Evolutionary conservation across 2,329 filamentous ascomycete genomes (phyloP), one percentile per base, ranked within the genome.

Genomic region (Parafenestella ontariensis): DNA sequence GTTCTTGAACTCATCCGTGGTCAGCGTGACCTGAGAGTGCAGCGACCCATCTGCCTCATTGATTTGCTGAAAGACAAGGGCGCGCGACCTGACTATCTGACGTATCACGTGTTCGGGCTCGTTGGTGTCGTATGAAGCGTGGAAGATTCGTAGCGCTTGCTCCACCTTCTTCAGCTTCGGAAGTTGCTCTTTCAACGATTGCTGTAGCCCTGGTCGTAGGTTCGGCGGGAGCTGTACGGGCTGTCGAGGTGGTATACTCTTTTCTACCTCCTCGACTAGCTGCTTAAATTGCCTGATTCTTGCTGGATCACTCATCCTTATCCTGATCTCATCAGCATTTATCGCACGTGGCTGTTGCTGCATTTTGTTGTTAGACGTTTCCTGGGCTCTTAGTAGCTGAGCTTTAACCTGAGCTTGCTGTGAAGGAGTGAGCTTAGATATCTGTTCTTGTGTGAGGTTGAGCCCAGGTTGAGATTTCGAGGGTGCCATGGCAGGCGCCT

Each of bases 401-500:
- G 65, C 66, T 40, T 65, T 71, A 43, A 71, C 64, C 20, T 70
- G 68, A 37, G 65, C 61, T 48, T 74, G 72, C 41, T 75, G 72
- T 33, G 65, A 54, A 10, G 70, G 70, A 28, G 62, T 70, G 23
- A 76, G 58, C 33, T 68, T 69, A 3, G 66, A 68, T 49, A 77
- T 66, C 41, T 76, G 73, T 54, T 73, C 68, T 23, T 65, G 69
- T 1, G 71, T 71, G 7, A 71, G 56, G 29, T 72, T 70, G 6
- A 66, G 34, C 13, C 66, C 68, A 46, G 69, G 65, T 41, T 73
- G 69, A 42, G 73, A 71, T 41, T 62, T 65, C 3, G 72, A 67
- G 5, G 68, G 64, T 15, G 70, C 66, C 73, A 75, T 76, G 18
- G 68, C 56, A 13, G 70, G 66, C 13, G 76, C 72, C 59, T 76